A percentile compares a stretch with the other conserved stretches of the same genome.
Conservation (phyloP, 2,329 filamentous ascomycete species). For the Tolypocladium sp. region DNA sequence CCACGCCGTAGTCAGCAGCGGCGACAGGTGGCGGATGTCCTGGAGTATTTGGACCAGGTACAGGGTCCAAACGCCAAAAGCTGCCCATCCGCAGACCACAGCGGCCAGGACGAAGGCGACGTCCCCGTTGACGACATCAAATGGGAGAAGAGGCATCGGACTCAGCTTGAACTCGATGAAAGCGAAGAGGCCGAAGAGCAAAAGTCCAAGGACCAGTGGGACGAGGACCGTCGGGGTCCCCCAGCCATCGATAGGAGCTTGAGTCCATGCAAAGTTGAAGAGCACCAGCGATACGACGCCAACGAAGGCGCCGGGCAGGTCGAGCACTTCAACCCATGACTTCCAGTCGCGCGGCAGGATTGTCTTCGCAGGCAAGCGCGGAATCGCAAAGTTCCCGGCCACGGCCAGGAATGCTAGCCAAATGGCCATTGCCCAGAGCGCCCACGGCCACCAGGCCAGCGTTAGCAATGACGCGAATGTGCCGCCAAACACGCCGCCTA, state of each 20-base stretch:
- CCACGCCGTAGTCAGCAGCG: slow-evolving; percentile 34
- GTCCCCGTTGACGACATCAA: slow-evolving; percentile 34
- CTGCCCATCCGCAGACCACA: slow-evolving; percentile 43
- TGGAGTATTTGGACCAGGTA: slow-evolving; percentile 42
- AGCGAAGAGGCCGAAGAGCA: slow-evolving; percentile 46
- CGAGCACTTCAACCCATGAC: slow-evolving; percentile 21
- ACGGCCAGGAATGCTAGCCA: slow-evolving; percentile 22
- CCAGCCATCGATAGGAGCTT: slow-evolving; percentile 54
- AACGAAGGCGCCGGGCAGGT: slow-evolving; percentile 26
- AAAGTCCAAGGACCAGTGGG: slow-evolving; percentile 45
- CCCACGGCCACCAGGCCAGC: slow-evolving; percentile 38
- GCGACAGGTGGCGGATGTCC: slow-evolving; percentile 28
- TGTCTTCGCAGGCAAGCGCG: slow-evolving; percentile 12
- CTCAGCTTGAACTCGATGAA: slow-evolving; percentile 42
- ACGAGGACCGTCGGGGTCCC: slow-evolving; percentile 43
- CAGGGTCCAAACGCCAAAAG: slow-evolving; percentile 44
- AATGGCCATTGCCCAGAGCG: slow-evolving; percentile 32
- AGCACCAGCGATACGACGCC: slow-evolving; percentile 49
- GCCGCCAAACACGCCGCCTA: slow-evolving; percentile 34
- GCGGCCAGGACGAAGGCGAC: slow-evolving; percentile 48
- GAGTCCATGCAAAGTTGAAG: slow-evolving; percentile 60
- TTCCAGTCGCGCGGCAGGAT: slow-evolving; percentile 4
- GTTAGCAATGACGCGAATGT: slow-evolving; percentile 30
- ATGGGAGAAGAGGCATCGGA: slow-evolving; percentile 46
- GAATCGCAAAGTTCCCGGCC: slow-evolving; percentile 24